Evolutionary conservation across 345 rosid species (phyloP), one percentile per base, ranked within the genome.

Genomic region (Streptanthus diversifolius): DNA sequence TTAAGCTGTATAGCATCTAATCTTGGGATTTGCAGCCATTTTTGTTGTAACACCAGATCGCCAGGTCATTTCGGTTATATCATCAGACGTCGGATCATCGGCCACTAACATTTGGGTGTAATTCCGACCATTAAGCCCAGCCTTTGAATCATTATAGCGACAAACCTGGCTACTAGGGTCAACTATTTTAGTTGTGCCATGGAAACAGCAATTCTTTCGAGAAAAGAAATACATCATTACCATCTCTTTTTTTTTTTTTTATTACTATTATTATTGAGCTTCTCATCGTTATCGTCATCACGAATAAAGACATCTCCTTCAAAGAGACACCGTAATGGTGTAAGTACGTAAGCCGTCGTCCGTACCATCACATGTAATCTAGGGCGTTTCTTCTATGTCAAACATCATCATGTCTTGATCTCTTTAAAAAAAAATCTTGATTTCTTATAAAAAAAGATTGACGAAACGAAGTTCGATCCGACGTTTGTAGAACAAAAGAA

Each of bases 311-410:
- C 2, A 25, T 25, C 27, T 49, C 13, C 52, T 37, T 49, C 54
- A 41, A 71, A 29, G 54, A 71, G 76, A 62, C 52, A 61, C 24
- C 35, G 18, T 21, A 45, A 47, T 47, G 15, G 40, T 70, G 39
- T 47, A 47, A 11, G 66, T 22, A 24, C 25, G 67, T 36, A 48
- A 58, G 66, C 66, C 37, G 13, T 61, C 33, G 62, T 61, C 68
- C 24, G 75, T 71, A 71, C 68, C 60, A 49, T 60, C 30, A 49
- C 29, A 24, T 10, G 13, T 36, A 24, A 36, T 49, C 21, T 58
- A 48, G 30, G 68, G 47, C 19, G 49, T 59, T 70, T 71, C 59
- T 36, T 24, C 19, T 71, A 47, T 24, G 14, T 47, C 58, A 45
- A 25, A 47, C 66, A 59, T 48, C 40, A 27, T 60, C 68, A 49